Evolutionary conservation across 2,329 filamentous ascomycete species (phyloP), one percentile per base, ranked within the genome.

Genomic region (Ilyonectria sp.): DNA sequence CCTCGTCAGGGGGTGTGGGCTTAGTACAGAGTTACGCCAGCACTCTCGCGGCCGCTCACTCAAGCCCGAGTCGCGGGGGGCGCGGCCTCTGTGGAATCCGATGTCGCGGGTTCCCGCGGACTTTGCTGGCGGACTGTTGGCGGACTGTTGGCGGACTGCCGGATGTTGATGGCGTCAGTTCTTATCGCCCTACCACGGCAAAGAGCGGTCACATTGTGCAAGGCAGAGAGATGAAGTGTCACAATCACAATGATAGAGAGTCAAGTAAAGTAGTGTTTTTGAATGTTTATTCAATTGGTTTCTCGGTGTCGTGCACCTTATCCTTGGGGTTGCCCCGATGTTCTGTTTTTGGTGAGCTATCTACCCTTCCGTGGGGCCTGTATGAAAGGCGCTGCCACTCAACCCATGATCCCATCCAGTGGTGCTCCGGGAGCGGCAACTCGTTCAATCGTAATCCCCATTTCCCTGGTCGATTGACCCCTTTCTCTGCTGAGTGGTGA

Each of bases 401-500:
- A 64, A 75, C 71, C 65, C 68, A 52, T 69, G 31, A 53, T 68
- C 52, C 60, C 60, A 63, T 15, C 63, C 44, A 63, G 52, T 68
- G 65, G 29, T 58, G 49, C 55, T 56, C 44, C 54, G 21, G 74
- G 74, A 75, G 74, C 72, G 72, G 68, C 65, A 70, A 64, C 64
- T 63, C 65, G 44, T 72, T 67, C 60, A 29, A 68, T 67, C 66
- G 50, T 49, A 40, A 53, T 52, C 67, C 70, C 68, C 56, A 68
- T 19, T 72, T 53, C 54, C 64, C 53, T 44, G 35, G 56, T 59
- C 68, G 64, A 68, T 70, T 58, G 63, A 60, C 65, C 60, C 63
- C 56, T 60, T 61, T 58, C 62, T 71, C 40, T 65, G 72, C 40
- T 65, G 72, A 73, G 71, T 74, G 74, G 74, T 74, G 73, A 31